A percentile compares a stretch with the other conserved stretches of the same genome.
These are phyloP conservation scores for Monilinia aucupariae DNA, from an alignment of 2,329 filamentous ascomycete species.

Conservation along the genomic window DNA sequence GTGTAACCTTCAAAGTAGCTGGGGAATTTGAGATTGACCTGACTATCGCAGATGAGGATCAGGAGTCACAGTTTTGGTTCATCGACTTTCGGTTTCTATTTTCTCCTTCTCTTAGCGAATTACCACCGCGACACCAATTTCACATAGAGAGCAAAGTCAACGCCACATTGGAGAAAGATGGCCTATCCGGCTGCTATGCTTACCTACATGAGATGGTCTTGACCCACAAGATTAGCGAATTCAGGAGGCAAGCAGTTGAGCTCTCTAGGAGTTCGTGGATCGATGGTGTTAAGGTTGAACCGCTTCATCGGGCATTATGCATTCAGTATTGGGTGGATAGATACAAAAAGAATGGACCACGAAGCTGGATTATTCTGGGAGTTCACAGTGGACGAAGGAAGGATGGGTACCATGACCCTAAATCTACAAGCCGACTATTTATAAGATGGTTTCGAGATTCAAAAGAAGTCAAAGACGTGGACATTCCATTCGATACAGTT, in stretches of 20 bases:
- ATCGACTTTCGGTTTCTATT: conserved; percentile 87
- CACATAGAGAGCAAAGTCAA: conserved; percentile 71
- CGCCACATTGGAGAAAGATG: conserved; percentile 59
- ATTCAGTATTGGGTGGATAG: conserved; percentile 86
- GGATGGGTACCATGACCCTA: conserved; percentile 39
- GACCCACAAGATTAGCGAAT: conserved; percentile 82
- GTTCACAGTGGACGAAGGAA: conserved; percentile 59
- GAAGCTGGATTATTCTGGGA: conserved; percentile 89
- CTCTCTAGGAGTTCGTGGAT: conserved; percentile 70
- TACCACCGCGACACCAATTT: conserved; percentile 59
- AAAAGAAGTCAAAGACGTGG: conserved; percentile 63
- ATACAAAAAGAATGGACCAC: conserved; percentile 51
- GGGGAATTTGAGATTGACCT: conserved; percentile 91
- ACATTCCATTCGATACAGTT: conserved; percentile 61
- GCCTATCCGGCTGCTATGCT: conserved; percentile 74
- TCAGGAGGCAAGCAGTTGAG: conserved; percentile 69
- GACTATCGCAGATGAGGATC: conserved; percentile 81
- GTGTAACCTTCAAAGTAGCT: conserved; percentile 78
- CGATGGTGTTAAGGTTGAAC: conserved; percentile 69
- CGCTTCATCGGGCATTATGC: conserved; percentile 73
- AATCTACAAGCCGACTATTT: conserved; percentile 49
- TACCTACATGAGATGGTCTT: conserved; percentile 83
- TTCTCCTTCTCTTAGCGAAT: conserved; percentile 55
- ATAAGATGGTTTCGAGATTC: conserved; percentile 82
- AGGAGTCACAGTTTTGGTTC: conserved; percentile 82